Evolutionary conservation across 495 filamentous ascomycete genomes (phyloP).

Genomic region (Penicillium alfredii): DNA sequence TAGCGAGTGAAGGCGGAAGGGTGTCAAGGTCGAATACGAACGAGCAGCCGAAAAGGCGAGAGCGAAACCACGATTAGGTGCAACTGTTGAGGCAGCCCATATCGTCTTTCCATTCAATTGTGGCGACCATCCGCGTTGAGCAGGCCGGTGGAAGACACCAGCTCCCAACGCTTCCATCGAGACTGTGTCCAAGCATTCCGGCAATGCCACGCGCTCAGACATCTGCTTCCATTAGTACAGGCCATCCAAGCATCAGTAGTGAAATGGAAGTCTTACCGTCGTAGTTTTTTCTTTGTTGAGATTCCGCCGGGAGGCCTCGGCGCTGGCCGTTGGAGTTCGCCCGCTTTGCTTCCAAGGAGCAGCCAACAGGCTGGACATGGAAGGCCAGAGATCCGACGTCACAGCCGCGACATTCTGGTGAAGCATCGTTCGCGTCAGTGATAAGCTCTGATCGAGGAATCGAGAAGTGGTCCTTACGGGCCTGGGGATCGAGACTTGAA

Average conservation of each 20-base stretch:
- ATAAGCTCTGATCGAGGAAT: background rate
- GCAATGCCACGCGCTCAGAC: conserved; percentile 14
- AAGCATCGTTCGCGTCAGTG: conserved; percentile 9
- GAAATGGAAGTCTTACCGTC: conserved; percentile 16
- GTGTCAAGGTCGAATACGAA: conserved; percentile 33
- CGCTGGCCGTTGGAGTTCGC: conserved; percentile 10
- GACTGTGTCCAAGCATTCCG: conserved; percentile 25
- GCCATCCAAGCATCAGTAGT: background rate
- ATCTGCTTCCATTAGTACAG: conserved; percentile 9
- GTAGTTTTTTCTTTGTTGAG: conserved; percentile 9
- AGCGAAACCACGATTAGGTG: conserved; percentile 7
- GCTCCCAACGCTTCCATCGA: conserved; percentile 24
- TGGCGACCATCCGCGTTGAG: conserved; percentile 15
- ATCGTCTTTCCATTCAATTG: conserved; percentile 16
- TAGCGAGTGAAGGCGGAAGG: conserved; percentile 21
- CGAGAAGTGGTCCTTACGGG: conserved; percentile 25
- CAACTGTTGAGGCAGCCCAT: conserved; percentile 20
- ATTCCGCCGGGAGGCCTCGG: conserved; percentile 16
- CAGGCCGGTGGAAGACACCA: conserved; percentile 12
- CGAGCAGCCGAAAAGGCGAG: conserved; percentile 21
- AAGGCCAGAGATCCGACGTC: conserved; percentile 42
- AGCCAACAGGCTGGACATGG: conserved; percentile 35
- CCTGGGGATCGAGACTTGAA: conserved; percentile 38
- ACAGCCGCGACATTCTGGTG: conserved; percentile 33
- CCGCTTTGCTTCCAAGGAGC: conserved; percentile 32